phyloP scores from a whole-genome alignment of 2,329 filamentous ascomycete species.

The Fusarium oligoseptatum region DNA sequence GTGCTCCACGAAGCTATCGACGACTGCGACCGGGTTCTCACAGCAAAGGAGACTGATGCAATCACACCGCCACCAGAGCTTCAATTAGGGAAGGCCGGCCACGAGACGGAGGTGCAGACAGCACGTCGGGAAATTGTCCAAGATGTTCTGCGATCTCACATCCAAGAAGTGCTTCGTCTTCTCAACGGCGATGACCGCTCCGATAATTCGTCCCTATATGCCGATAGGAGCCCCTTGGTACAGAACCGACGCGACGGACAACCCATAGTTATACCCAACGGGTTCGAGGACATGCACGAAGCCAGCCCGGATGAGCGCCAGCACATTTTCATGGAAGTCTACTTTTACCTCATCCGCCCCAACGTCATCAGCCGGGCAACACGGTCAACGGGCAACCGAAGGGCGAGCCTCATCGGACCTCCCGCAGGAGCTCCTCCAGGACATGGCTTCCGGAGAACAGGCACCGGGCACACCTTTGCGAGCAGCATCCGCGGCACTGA shows the following conservation, averaged over 20 bases:
- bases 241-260: slow-evolving; percentile 17
- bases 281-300: slow-evolving; percentile 62
- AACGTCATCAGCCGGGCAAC: slow-evolving; percentile 55
- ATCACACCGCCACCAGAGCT: slow-evolving; percentile 23
- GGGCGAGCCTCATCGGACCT: slow-evolving; percentile 39
- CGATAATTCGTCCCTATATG: slow-evolving; percentile 41
- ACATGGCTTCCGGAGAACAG: slow-evolving; percentile 36
- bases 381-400: slow-evolving; percentile 44
- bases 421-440: slow-evolving; percentile 35
- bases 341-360: slow-evolving; percentile 61
- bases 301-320: slow-evolving; percentile 64
- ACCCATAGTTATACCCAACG: slow-evolving; percentile 31
- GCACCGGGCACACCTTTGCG: slow-evolving; percentile 41
- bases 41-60: slow-evolving; percentile 45
- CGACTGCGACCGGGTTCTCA: slow-evolving; percentile 59
- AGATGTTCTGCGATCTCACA: slow-evolving; percentile 62
- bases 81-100: background rate
- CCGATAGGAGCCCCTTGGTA: slow-evolving; percentile 34
- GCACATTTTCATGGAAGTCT: slow-evolving; percentile 64
- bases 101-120: slow-evolving; percentile 39
- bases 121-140: slow-evolving; percentile 55
- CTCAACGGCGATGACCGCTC: slow-evolving; percentile 58
- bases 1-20: slow-evolving; percentile 57
- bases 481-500: slow-evolving; percentile 38
- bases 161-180: slow-evolving; percentile 62